Conservation (phyloP, 2,329 filamentous ascomycete species). For the Fusarium gaditjirri region DNA sequence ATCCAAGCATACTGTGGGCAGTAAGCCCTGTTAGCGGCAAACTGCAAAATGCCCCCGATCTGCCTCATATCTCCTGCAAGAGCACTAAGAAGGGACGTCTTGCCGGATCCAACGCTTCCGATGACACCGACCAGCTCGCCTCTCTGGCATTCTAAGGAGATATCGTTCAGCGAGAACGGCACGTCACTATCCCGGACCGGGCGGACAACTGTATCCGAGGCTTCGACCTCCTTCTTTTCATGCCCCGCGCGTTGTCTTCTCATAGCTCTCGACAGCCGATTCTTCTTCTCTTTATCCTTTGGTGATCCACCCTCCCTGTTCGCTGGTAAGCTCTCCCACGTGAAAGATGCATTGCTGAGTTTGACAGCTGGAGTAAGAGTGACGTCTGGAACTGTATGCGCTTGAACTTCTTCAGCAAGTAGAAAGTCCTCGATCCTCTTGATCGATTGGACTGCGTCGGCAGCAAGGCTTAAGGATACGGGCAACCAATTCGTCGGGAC, state of each 20-base stretch:
- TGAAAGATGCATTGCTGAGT: background rate
- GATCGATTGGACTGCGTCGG: background rate
- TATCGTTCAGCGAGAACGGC: background rate
- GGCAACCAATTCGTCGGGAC: background rate
- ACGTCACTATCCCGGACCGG: background rate
- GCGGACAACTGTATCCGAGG: background rate
- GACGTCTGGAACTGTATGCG: background rate
- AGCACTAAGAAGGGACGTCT: background rate
- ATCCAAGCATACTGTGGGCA: background rate
- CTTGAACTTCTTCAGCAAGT: background rate
- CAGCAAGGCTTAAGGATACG: background rate
- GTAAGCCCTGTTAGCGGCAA: background rate
- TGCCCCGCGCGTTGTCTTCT: background rate
- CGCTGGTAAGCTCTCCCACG: background rate
- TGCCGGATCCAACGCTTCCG: background rate
- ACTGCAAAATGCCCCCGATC: background rate
- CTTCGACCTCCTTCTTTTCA: background rate
- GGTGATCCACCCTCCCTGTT: background rate
- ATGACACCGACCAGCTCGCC: background rate
- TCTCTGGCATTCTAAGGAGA: background rate
- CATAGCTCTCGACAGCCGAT: background rate
- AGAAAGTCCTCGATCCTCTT: background rate
- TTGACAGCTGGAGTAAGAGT: background rate
- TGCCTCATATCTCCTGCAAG: background rate
- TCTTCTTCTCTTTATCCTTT: background rate